Percentiles rank a stretch among this genome's conserved stretches.
Conservation (phyloP, 495 filamentous ascomycete species). For the Penicillium bovifimosum region DNA sequence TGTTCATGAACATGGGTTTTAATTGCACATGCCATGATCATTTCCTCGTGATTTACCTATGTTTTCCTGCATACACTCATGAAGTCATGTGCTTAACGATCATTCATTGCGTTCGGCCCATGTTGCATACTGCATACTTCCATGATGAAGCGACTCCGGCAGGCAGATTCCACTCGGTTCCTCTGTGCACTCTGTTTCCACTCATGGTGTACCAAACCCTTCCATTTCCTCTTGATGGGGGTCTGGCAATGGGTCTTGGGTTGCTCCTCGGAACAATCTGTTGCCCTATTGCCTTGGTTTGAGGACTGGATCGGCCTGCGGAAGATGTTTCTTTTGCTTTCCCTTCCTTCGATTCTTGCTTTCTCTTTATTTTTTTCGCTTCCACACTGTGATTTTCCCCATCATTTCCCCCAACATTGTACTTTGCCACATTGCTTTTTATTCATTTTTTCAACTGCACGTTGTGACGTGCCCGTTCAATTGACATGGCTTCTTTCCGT, state of each 20-base stretch:
- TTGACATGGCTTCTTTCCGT: not conserved
- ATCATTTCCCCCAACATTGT: slow-evolving; percentile 12
- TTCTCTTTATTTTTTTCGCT: slow-evolving; percentile 14
- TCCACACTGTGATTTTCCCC: slow-evolving; percentile 25
- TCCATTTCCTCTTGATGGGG: slow-evolving; percentile 4
- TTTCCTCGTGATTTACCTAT: slow-evolving; percentile 10
- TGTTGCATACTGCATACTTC: slow-evolving; percentile 21
- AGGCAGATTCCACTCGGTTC: slow-evolving; percentile 10
- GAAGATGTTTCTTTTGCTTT: not conserved
- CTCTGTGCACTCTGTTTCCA: slow-evolving; percentile 6
- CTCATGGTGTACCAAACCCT: slow-evolving; percentile 12
- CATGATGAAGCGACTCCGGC: slow-evolving; percentile 12
- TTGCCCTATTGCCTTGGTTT: slow-evolving; percentile 2
- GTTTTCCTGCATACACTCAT: slow-evolving; percentile 14
- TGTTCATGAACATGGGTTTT: slow-evolving; percentile 29
- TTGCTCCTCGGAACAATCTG: slow-evolving; percentile 1
- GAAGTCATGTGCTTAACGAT: slow-evolving; percentile 21
- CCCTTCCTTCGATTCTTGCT: slow-evolving; percentile 7
- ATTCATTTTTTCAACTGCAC: slow-evolving; percentile 10
- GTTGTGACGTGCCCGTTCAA: slow-evolving; percentile 14
- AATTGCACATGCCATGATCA: slow-evolving; percentile 29
- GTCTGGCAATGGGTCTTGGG: slow-evolving; percentile 7
- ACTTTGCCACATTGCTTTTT: slow-evolving; percentile 11
- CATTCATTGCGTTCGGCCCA: slow-evolving; percentile 9
- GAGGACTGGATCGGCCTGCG: not conserved